Evolutionary conservation across 2,329 filamentous ascomycete genomes (phyloP).

Genomic region (Rosellinia necatrix): DNA sequence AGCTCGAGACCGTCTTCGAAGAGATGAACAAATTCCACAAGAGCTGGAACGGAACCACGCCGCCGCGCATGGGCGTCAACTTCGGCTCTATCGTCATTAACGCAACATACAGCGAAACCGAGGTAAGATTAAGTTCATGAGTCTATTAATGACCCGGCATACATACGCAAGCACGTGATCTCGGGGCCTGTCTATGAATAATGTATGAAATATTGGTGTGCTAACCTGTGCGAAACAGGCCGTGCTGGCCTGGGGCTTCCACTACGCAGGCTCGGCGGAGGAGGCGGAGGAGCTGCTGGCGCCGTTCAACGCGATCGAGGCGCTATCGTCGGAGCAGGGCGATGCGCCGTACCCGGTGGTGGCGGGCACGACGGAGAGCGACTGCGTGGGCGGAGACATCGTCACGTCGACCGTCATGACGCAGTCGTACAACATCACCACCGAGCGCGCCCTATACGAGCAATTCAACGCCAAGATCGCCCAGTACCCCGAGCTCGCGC

Average conservation of each 20-base stretch:
- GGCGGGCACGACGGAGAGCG: background rate
- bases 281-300: conserved; percentile 30
- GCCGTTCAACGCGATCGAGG: conserved; percentile 32
- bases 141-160: too few species aligned
- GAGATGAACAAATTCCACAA: background rate
- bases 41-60: background rate
- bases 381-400: background rate
- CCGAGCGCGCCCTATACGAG: background rate
- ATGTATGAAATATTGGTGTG: too few species aligned
- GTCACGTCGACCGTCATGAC: background rate
- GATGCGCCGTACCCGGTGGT: conserved; percentile 31
- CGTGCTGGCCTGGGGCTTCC: conserved; percentile 31
- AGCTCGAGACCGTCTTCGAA: background rate
- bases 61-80: background rate
- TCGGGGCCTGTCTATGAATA: too few species aligned
- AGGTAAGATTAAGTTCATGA: conserved; percentile 9
- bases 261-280: conserved; percentile 29
- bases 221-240: too few species aligned
- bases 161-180: too few species aligned
- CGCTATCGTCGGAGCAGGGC: conserved; percentile 13
- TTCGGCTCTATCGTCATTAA: background rate
- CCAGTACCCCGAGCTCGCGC: background rate
- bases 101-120: conserved; percentile 10
- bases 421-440: background rate
- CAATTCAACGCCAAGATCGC: background rate